phyloP scores from a whole-genome alignment of 2,329 filamentous ascomycete genomes.

The Sarocladium kiliense region DNA sequence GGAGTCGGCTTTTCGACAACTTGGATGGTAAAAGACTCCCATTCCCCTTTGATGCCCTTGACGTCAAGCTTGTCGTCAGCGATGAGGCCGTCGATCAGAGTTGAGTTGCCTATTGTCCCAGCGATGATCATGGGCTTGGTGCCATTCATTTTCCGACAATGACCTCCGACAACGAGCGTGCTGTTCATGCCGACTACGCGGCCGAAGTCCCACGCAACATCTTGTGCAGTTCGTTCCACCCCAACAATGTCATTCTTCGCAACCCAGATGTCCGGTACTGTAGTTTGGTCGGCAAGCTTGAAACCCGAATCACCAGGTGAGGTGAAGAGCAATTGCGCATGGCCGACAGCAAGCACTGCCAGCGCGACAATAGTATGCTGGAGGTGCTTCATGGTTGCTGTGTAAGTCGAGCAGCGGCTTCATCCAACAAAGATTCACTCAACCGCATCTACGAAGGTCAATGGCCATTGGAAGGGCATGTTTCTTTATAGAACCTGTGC shows the following conservation, averaged over 20 bases:
- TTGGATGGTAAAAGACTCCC: constrained; percentile 62
- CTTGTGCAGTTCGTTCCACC: neutral
- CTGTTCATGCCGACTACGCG: neutral
- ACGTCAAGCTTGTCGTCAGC: constrained; percentile 32
- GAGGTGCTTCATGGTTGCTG: neutral
- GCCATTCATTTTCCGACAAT: neutral
- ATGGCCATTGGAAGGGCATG: neutral
- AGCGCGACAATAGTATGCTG: neutral
- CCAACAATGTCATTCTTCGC: constrained; percentile 2
- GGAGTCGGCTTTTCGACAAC: constrained; percentile 53
- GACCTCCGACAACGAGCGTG: neutral
- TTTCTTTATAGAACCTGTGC: neutral
- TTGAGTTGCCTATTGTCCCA: neutral
- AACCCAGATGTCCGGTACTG: constrained; percentile 22
- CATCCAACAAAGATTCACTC: too few species aligned
- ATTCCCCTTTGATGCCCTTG: constrained; percentile 51
- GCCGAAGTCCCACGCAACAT: neutral
- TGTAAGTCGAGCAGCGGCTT: too few species aligned
- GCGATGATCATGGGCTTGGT: neutral
- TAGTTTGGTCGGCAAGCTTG: neutral
- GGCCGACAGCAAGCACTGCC: neutral
- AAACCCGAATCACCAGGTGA: neutral
- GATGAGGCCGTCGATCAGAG: neutral
- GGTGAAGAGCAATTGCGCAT: neutral
- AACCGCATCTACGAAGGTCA: too few species aligned